Evolutionary conservation across 2,329 filamentous ascomycete species (phyloP).

Genomic region (Apiospora saccharicola): DNA sequence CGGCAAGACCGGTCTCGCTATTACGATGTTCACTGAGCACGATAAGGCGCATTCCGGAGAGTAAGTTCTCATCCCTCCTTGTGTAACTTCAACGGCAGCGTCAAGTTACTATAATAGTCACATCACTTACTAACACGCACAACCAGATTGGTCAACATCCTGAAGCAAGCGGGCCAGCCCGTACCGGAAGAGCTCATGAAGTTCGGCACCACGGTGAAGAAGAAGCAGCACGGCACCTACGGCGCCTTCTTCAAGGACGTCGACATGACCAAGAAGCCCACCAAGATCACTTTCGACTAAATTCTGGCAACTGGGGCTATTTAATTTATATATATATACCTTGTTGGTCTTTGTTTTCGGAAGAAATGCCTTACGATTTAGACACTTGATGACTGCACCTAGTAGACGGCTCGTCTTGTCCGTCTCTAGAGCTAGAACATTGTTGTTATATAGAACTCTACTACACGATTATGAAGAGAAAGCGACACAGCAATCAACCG

Average conservation of each 20-base stretch:
- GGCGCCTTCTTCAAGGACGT: conserved; percentile 95
- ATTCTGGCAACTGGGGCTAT: background rate
- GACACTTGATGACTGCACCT: background rate
- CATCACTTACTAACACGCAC: conserved; percentile 33
- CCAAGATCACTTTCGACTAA: conserved; percentile 88
- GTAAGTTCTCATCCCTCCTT: conserved; percentile 57
- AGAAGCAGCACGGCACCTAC: conserved; percentile 95
- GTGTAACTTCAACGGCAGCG: background rate
- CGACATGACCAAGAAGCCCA: conserved; percentile 81
- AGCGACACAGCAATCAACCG: conserved; percentile 21
- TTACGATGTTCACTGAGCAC: conserved; percentile 93
- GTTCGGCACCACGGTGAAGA: conserved; percentile 98
- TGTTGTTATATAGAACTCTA: conserved; percentile 4
- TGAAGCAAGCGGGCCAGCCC: conserved; percentile 89
- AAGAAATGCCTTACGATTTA: background rate
- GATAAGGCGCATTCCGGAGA: conserved; percentile 92
- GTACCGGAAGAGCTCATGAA: conserved; percentile 92
- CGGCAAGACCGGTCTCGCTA: conserved; percentile 77
- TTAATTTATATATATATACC: background rate
- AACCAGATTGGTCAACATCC: conserved; percentile 84
- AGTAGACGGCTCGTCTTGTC: too few species aligned
- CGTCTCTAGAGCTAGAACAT: background rate
- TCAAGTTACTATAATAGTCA: background rate
- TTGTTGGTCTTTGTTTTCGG: background rate
- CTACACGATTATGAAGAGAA: background rate